Evolutionary conservation across 2,329 filamentous ascomycete genomes (phyloP).

Genomic region (Alternaria postmessia): DNA sequence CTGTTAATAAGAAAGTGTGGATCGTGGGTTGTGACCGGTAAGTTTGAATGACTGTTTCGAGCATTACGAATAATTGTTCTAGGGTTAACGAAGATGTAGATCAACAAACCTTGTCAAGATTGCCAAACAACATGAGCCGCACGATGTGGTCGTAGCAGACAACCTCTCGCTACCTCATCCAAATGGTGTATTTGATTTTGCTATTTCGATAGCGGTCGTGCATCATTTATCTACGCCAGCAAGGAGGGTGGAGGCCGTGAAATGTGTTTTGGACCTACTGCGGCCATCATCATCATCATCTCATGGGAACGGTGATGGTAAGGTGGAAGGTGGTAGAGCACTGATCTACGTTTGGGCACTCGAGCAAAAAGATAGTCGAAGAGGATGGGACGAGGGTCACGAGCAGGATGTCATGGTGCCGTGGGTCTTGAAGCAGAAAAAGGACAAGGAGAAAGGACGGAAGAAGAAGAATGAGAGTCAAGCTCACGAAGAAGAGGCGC

Average conservation of each 20-base stretch:
- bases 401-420: slow-evolving; percentile 94
- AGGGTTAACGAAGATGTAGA: slow-evolving; percentile 45
- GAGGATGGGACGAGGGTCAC: slow-evolving; percentile 85
- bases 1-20: slow-evolving; percentile 72
- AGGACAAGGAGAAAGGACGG: slow-evolving; percentile 37
- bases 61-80: neutral
- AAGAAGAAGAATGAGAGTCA: slow-evolving; percentile 6
- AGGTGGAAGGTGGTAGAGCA: slow-evolving; percentile 64
- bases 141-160: slow-evolving; percentile 80
- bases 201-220: slow-evolving; percentile 90
- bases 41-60: slow-evolving; percentile 33
- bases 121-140: slow-evolving; percentile 62
- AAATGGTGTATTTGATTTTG: slow-evolving; percentile 75
- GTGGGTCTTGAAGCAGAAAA: slow-evolving; percentile 75
- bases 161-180: slow-evolving; percentile 84
- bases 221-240: slow-evolving; percentile 86
- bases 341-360: slow-evolving; percentile 95
- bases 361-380: slow-evolving; percentile 84
- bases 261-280: slow-evolving; percentile 73
- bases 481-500: neutral
- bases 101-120: slow-evolving; percentile 67
- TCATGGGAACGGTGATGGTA: neutral
- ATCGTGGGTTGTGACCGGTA: slow-evolving; percentile 88
- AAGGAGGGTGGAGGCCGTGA: slow-evolving; percentile 76
- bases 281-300: slow-evolving; percentile 23